Evolutionary conservation across 768 basidiomycete genomes (phyloP).

Genomic region (Podaxis sp.): DNA sequence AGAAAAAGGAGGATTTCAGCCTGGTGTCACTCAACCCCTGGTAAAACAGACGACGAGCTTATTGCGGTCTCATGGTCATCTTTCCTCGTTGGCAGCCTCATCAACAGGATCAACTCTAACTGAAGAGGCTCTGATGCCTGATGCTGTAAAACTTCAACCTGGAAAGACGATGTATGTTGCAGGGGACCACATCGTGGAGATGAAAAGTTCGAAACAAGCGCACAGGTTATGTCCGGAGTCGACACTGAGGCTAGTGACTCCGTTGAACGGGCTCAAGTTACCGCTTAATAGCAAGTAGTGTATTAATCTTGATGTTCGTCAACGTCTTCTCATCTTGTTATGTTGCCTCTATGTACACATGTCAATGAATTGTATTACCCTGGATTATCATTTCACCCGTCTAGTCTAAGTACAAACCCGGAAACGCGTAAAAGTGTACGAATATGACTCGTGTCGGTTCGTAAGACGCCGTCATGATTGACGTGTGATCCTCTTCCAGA

Average conservation of each 20-base stretch:
- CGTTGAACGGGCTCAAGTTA: neutral
- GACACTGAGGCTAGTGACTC: constrained; percentile 17
- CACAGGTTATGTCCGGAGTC: constrained; percentile 12
- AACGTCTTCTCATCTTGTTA: constrained; percentile 1
- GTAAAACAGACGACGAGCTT: neutral
- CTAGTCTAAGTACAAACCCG: neutral
- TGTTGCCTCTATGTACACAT: neutral
- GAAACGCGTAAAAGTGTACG: neutral
- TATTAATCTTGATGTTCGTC: neutral
- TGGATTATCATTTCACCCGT: neutral
- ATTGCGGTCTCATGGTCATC: neutral
- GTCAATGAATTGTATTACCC: neutral
- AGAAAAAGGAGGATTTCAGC: neutral
- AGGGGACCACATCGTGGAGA: neutral
- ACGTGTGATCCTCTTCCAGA: constrained; percentile 41
- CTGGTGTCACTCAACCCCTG: neutral
- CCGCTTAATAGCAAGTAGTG: neutral
- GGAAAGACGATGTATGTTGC: neutral
- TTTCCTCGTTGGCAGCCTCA: constrained; percentile 4
- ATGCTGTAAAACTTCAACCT: neutral
- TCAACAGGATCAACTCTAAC: neutral
- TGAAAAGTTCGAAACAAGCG: neutral
- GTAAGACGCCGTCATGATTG: neutral
- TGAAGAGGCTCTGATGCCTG: neutral
- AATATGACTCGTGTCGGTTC: neutral